Conservation (phyloP, 768 basidiomycete species). For the Boletus rex-veris region DNA sequence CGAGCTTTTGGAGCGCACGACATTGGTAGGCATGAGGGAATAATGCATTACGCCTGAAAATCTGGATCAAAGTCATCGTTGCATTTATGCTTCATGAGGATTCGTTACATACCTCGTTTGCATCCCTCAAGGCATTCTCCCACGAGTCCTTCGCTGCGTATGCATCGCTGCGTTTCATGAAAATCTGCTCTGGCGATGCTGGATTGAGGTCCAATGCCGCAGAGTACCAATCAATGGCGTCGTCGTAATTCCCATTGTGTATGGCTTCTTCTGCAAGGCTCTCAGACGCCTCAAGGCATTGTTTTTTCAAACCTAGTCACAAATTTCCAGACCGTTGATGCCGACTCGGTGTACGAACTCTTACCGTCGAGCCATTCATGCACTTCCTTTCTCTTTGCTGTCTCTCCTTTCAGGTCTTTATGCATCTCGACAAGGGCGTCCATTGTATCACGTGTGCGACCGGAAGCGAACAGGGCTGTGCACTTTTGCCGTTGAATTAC, state of each 20-base stretch:
- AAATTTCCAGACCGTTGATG: background rate
- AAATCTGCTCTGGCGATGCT: background rate
- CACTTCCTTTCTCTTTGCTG: background rate
- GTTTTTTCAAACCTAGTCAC: background rate
- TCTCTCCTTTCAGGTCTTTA: background rate
- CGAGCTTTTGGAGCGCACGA: conserved; percentile 2
- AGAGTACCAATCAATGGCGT: conserved; percentile 1
- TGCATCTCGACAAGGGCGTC: background rate
- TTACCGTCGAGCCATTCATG: conserved; percentile 3
- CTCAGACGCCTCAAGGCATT: background rate
- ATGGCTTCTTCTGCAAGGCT: conserved; percentile 2
- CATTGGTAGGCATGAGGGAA: background rate
- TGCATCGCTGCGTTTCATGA: conserved; percentile 11
- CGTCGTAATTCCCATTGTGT: background rate
- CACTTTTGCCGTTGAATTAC: background rate
- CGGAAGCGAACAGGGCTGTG: background rate
- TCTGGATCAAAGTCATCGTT: background rate
- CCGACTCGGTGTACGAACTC: background rate
- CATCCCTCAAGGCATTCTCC: conserved; percentile 8
- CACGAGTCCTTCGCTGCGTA: background rate
- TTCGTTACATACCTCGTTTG: background rate
- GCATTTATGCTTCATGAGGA: background rate
- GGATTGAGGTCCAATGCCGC: background rate
- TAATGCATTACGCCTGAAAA: background rate
- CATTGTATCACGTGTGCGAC: background rate